phyloP scores from a whole-genome alignment of 176 grass and related monocot genomes.

The Stipa capillata region DNA sequence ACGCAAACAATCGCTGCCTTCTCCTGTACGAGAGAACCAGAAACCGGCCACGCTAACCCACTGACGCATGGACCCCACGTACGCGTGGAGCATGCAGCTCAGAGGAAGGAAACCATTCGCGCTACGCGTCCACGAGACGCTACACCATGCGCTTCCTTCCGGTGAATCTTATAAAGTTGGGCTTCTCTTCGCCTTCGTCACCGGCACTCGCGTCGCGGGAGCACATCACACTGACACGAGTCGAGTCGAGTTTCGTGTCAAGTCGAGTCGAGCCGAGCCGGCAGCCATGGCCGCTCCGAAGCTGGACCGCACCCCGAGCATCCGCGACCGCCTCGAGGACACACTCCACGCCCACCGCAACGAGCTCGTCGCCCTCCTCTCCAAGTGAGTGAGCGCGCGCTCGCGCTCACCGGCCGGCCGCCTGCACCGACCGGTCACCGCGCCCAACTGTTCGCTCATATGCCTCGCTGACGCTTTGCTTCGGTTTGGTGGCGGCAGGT shows the following conservation, averaged over 20 bases:
- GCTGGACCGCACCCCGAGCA: slow-evolving; percentile 51
- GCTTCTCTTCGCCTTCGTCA: neutral
- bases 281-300: slow-evolving; percentile 54
- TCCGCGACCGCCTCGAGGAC: slow-evolving; percentile 85
- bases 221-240: neutral
- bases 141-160: neutral
- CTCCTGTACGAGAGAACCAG: neutral
- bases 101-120: too few relatives aligned
- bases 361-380: slow-evolving; percentile 88
- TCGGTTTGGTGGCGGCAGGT: slow-evolving; percentile 17
- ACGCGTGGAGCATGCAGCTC: fast-evolving
- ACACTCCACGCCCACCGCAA: slow-evolving; percentile 81
- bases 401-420: neutral
- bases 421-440: neutral
- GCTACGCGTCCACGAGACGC: slow-evolving; percentile 6
- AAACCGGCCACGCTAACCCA: neutral
- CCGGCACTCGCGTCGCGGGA: neutral
- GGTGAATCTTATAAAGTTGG: neutral
- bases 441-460: neutral
- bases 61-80: neutral
- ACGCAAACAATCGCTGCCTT: neutral
- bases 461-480: neutral
- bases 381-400: slow-evolving; percentile 33
- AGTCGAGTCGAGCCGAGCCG: neutral
- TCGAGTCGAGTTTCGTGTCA: too few relatives aligned